phyloP scores from a whole-genome alignment of 768 basidiomycete genomes.

The Suillus fuscotomentosus region DNA sequence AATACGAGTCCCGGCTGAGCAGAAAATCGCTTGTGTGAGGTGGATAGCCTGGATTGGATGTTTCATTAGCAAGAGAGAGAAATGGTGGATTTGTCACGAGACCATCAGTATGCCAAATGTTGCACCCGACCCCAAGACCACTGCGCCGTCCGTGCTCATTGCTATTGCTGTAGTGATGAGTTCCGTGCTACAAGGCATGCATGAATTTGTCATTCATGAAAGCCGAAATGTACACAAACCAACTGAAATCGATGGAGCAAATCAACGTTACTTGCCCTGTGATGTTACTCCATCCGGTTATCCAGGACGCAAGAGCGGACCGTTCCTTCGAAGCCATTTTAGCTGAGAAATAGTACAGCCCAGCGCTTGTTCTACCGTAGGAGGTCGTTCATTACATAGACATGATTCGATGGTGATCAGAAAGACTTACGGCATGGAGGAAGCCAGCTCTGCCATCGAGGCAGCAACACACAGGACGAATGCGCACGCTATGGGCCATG shows the following conservation, averaged over 20 bases:
- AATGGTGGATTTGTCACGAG: neutral
- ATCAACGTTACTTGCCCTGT: slow-evolving; percentile 25
- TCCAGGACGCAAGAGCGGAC: slow-evolving; percentile 26
- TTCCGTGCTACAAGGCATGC: slow-evolving; percentile 13
- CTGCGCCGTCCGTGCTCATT: slow-evolving; percentile 21
- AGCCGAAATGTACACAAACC: slow-evolving; percentile 8
- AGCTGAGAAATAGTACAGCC: slow-evolving; percentile 27
- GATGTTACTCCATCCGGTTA: slow-evolving; percentile 30
- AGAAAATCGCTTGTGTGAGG: slow-evolving; percentile 18
- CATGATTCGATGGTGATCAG: neutral
- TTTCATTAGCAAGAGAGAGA: neutral
- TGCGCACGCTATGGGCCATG: slow-evolving; percentile 21
- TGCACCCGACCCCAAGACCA: slow-evolving; percentile 18
- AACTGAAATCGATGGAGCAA: slow-evolving; percentile 22
- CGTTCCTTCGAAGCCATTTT: slow-evolving; percentile 24
- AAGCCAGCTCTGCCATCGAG: slow-evolving; percentile 20
- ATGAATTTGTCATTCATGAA: neutral
- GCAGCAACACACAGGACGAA: slow-evolving; percentile 18
- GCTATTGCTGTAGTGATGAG: slow-evolving; percentile 19
- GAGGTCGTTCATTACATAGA: neutral
- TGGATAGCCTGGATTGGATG: slow-evolving; percentile 10
- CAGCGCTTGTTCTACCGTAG: slow-evolving; percentile 19
- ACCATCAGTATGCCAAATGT: slow-evolving; percentile 20
- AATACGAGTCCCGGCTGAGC: slow-evolving; percentile 21
- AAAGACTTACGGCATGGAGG: slow-evolving; percentile 20